Base-by-base conservation (phyloP, 1,139 yeast species). In the Taphrina betulina region DNA sequence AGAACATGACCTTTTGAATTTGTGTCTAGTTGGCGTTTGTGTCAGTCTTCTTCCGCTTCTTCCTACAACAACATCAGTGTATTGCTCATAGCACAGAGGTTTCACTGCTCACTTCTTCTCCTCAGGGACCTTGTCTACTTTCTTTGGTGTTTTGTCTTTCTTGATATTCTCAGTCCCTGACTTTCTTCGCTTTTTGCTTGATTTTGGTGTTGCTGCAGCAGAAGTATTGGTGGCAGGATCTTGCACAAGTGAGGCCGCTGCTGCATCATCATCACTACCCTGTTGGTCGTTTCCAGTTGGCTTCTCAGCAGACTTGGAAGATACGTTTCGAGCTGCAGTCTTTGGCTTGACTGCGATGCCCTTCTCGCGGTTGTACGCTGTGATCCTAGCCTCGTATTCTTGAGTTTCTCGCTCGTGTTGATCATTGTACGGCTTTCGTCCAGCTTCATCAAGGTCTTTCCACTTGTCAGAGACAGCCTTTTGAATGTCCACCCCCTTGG, bases 381-480 rank as follows among this genome's bases (percentile, higher is more conserved):
- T 69, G 60, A 65, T 65, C 63, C 73, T 76, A 68, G 79, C 79
- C 61, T 81, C 72, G 68, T 86, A 88, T 60, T 76, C 78, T 63
- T 79, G 82, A 71, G 83, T 80, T 62, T 77, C 86, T 55, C 76
- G 76, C 61, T 78, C 80, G 69, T 88, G 87, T 60, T 82, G 79
- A 63, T 78, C 79, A 68, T 83, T 85, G 92, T 94, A 89, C 63
- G 79, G 78, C 59, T 77, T 78, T 70, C 84, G 85, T 66, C 85
- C 92, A 29, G 73, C 78, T 17, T 79, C 84, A 56, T 81, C 67
- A 67, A 88, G 73, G 46, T 75, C 78, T 65, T 80, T 80, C 96
- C 96, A 89, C 68, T 82, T 79, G 64, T 78, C 81, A 56, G 92
- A 82, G 63, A 88, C 82, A 64, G 83, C 82, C 64, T 80, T 82